These are phyloP conservation scores for Fusarium sarcochroum DNA, from an alignment of 2,329 filamentous ascomycete species.

Conservation along the genomic window DNA sequence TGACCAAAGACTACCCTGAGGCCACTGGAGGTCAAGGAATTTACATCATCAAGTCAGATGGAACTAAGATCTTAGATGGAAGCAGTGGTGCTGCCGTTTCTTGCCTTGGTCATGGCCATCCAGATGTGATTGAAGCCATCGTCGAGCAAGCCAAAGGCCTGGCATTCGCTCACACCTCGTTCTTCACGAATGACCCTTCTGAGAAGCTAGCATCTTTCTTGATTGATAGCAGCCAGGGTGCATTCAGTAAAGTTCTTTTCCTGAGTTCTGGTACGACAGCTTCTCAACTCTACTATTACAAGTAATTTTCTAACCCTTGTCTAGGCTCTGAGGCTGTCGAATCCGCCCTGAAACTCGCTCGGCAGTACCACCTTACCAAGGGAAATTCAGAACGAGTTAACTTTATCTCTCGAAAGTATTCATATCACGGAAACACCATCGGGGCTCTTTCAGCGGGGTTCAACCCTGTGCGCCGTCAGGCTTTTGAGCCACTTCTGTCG, in stretches of 20 bases:
- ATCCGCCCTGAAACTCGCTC: constrained; percentile 60
- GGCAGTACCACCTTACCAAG: constrained; percentile 60
- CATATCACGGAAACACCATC: constrained; percentile 63
- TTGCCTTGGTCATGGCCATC: constrained; percentile 72
- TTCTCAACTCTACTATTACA: too few relatives aligned
- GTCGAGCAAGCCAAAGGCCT: constrained; percentile 62
- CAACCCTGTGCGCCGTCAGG: constrained; percentile 22
- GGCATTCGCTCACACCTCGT: constrained; percentile 33
- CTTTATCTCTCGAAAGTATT: constrained; percentile 56
- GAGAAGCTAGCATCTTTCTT: constrained; percentile 29
- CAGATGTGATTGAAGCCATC: constrained; percentile 68
- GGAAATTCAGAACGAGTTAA: constrained; percentile 29
- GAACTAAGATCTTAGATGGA: constrained; percentile 72
- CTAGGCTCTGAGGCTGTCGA: constrained; percentile 55
- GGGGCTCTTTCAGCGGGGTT: constrained; percentile 56
- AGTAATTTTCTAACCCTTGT: too few relatives aligned
- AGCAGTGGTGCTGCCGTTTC: constrained; percentile 77
- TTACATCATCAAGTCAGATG: constrained; percentile 47
- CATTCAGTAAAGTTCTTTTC: constrained; percentile 20
- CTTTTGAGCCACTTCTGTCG: constrained; percentile 35
- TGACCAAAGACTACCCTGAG: neutral
- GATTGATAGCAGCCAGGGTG: constrained; percentile 18
- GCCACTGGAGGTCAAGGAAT: constrained; percentile 20
- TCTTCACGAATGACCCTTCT: constrained; percentile 34
- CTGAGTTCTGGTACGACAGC: neutral